Evolutionary conservation across 345 rosid species (phyloP).

Genomic region (Sapria himalayana): DNA sequence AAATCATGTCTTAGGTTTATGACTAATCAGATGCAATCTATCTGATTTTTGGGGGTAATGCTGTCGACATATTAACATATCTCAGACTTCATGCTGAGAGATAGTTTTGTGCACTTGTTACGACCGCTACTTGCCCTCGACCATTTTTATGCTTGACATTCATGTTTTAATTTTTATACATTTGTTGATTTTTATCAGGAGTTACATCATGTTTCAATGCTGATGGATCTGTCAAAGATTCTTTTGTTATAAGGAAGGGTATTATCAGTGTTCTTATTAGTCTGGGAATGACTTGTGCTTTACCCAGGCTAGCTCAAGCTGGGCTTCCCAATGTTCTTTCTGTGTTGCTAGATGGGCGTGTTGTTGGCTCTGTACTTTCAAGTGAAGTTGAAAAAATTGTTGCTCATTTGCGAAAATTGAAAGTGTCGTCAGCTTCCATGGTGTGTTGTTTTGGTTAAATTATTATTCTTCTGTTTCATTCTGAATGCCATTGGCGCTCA

Average conservation of each 20-base stretch:
- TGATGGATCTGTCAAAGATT: conserved; percentile 50
- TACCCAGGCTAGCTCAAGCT: conserved; percentile 62
- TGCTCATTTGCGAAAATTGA: conserved; percentile 55
- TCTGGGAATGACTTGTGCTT: conserved; percentile 61
- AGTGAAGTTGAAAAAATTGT: conserved; percentile 41
- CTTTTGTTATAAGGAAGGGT: conserved; percentile 36
- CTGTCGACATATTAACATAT: no score
- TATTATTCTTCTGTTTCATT: conserved; percentile 1
- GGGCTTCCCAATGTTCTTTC: conserved; percentile 69
- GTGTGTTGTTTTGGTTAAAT: conserved; percentile 22
- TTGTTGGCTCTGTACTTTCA: conserved; percentile 48
- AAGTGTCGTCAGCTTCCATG: conserved; percentile 58
- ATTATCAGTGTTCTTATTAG: conserved; percentile 49
- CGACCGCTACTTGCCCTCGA: no score
- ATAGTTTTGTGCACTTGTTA: no score
- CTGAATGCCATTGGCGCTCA: conserved; percentile 2
- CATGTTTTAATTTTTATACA: background rate
- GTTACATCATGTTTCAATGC: conserved; percentile 66
- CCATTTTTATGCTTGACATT: no score
- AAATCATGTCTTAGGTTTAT: no score
- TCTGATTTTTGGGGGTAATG: no score
- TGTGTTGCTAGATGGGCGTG: conserved; percentile 82
- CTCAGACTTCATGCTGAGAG: no score
- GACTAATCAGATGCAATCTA: no score
- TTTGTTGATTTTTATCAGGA: conserved; percentile 24